Base-by-base conservation (phyloP, 495 filamentous ascomycete species). In the Letharia lupina region DNA sequence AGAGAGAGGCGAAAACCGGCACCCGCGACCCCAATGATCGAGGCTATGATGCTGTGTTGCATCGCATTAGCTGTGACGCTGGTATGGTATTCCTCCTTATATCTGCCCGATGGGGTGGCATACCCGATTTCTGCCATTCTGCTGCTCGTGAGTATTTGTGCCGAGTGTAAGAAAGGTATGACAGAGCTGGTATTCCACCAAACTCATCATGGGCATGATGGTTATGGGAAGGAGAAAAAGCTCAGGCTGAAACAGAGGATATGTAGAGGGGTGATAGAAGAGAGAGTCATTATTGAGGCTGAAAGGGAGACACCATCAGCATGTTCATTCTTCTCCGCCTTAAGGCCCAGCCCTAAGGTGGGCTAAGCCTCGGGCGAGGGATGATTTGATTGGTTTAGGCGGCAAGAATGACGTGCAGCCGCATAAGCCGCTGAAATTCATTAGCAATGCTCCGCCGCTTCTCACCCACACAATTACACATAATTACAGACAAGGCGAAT, bases 1-100 rank as follows among this genome's bases (percentile, higher is more conserved):
- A 80, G 70, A 10, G 79, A 79, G 11, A 81, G 77, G 33, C 78
- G 75, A 56, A 79, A 75, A 44, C 79, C 79, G 18, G 75, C 75
- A 35, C 78, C 77, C 5, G 78, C 77, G 50, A 78, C 75, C 18
- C 70, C 70, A 37, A 75, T 69, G 50, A 80, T 69, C 28, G 76
- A 70, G 61, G 65, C 70, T 57, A 73, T 65, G 20, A 71, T 66
- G 16, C 70, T 70, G 62, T 58, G 23, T 33, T 11, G 28, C n/a
- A 40, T 33, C 8, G 8, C 28, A 16, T 67, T 42, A 63, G 67
- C 66, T 44, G 33, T 39, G 37, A 37, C 40, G 52, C 37, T 28
- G 62, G 23, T 2, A 40, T 39, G 28, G 1, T 23, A 28, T 37
- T 58, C 33, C 63, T 67, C 35, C n/a, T 40, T 31, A 13, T 48